Percentiles rank a stretch among this genome's conserved stretches.
Evolutionary conservation across 202 grass and related monocot genomes (phyloP).

Genomic region (Alloteropsis angusta): DNA sequence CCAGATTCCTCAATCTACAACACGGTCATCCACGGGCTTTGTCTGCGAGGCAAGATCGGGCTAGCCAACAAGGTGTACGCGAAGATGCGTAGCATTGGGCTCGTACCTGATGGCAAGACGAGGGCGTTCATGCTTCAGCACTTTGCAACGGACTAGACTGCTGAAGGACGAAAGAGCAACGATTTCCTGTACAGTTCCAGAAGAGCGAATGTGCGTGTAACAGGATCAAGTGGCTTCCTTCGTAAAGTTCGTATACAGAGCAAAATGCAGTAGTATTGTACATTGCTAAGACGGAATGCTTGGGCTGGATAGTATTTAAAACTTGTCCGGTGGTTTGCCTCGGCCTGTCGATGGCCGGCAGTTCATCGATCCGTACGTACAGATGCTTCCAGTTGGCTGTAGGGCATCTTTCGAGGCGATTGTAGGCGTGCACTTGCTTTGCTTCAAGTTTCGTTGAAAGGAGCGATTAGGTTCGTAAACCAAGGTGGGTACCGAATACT

Average conservation of each 20-base stretch:
- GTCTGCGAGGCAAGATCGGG: constrained; percentile 50
- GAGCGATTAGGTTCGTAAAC: background rate
- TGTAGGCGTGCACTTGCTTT: background rate
- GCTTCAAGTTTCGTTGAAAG: background rate
- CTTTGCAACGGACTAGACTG: constrained; percentile 25
- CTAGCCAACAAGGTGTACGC: constrained; percentile 53
- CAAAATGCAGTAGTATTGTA: background rate
- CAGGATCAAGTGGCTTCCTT: no score
- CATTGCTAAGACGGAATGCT: background rate
- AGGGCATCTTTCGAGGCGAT: background rate
- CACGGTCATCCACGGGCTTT: constrained; percentile 68
- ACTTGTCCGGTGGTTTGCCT: background rate
- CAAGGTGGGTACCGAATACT: background rate
- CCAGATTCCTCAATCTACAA: constrained; percentile 74
- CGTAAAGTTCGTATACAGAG: background rate
- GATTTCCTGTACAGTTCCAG: background rate
- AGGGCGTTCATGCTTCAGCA: constrained; percentile 81
- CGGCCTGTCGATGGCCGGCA: background rate
- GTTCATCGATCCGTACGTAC: no score
- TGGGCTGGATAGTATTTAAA: background rate
- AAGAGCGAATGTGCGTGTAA: background rate
- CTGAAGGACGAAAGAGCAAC: background rate
- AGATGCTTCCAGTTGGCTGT: background rate
- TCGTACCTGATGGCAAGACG: constrained; percentile 66
- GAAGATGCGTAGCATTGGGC: constrained; percentile 60